Evolutionary conservation across 495 filamentous ascomycete species (phyloP).

Genomic region (Penicillium angulare): DNA sequence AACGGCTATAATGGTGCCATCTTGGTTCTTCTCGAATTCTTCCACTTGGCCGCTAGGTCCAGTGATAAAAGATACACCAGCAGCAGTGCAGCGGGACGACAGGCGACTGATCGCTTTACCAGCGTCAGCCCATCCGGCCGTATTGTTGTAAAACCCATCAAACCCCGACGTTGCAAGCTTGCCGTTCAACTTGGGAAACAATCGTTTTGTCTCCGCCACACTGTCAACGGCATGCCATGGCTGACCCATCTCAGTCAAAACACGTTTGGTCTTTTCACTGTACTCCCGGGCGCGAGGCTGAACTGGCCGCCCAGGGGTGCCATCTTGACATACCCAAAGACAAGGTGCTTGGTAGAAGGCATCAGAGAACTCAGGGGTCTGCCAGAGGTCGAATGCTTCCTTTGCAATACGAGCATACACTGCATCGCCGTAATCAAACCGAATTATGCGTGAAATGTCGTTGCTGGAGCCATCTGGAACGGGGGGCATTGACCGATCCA

Average conservation of each 20-base stretch:
- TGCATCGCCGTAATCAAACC: slow-evolving; percentile 70
- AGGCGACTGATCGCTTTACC: slow-evolving; percentile 60
- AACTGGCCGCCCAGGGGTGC: slow-evolving; percentile 36
- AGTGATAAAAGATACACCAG: slow-evolving; percentile 32
- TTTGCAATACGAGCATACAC: slow-evolving; percentile 63
- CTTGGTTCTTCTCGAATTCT: slow-evolving; percentile 34
- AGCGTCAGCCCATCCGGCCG: slow-evolving; percentile 76
- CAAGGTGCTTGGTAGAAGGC: slow-evolving; percentile 33
- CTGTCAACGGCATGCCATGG: slow-evolving; percentile 30
- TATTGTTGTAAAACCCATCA: slow-evolving; percentile 69
- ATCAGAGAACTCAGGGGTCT: slow-evolving; percentile 32
- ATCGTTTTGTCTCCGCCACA: slow-evolving; percentile 39
- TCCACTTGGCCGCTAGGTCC: slow-evolving; percentile 29
- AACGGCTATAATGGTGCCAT: slow-evolving; percentile 20
- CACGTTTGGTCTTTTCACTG: slow-evolving; percentile 32
- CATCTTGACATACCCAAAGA: slow-evolving; percentile 29
- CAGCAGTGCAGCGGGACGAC: slow-evolving; percentile 31
- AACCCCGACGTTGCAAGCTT: slow-evolving; percentile 46
- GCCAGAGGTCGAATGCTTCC: slow-evolving; percentile 67
- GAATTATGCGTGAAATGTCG: slow-evolving; percentile 69
- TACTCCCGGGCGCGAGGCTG: slow-evolving; percentile 38
- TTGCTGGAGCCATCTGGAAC: slow-evolving; percentile 62
- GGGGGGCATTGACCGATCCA: slow-evolving; percentile 58
- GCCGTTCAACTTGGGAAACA: slow-evolving; percentile 44
- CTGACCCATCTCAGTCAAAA: slow-evolving; percentile 39